Evolutionary conservation across 768 basidiomycete genomes (phyloP), one percentile per base, ranked within the genome.

Genomic region (Lanmaoa rubissima): DNA sequence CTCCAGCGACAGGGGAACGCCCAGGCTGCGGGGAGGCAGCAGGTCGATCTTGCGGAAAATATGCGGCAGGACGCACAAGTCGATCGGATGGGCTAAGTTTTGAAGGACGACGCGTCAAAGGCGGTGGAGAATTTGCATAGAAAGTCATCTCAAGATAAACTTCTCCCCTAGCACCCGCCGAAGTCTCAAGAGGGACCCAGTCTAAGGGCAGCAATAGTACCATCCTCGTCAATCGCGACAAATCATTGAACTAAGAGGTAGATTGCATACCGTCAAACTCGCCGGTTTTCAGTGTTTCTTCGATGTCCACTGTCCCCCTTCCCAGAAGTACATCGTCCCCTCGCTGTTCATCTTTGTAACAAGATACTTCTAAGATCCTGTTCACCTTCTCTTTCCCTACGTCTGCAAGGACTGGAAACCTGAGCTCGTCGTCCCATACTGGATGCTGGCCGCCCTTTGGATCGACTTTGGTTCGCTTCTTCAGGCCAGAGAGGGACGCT

Each of bases 141-240:
- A 86, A 98, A 1, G 95, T 98, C 84, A 97, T 88, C 71, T 98
- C 95, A 16, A 97, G 79, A 68, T 91, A 97, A 11, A 96, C 61
- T 52, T 97, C 92, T 7, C 95, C 95, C 24, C 90, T 84, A 51
- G 84, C 77, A 9, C 83, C 80, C 3, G 84, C 85, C 46, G 82
- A 81, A 34, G 79, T 73, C 53, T 78, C 73, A 43, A 92, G 76
- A 43, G 74, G 70, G 16, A 90, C 79, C 89, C 89, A 91, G 63
- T 89, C 89, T 90, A 35, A 31, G 28, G n/a, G n/a, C 31, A 55
- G 17, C 14, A 26, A 17, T n/a, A 8, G 7, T 31, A n/a, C 21
- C 52, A 14, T 16, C 24, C 17, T 42, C 19, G 52, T 63, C 43
- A 69, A 48, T 16, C 31, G 26, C 17, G 26, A 53, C 13, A 13